Base-by-base conservation (phyloP, 2,329 filamentous ascomycete genomes). In the Penicillium sp. region DNA sequence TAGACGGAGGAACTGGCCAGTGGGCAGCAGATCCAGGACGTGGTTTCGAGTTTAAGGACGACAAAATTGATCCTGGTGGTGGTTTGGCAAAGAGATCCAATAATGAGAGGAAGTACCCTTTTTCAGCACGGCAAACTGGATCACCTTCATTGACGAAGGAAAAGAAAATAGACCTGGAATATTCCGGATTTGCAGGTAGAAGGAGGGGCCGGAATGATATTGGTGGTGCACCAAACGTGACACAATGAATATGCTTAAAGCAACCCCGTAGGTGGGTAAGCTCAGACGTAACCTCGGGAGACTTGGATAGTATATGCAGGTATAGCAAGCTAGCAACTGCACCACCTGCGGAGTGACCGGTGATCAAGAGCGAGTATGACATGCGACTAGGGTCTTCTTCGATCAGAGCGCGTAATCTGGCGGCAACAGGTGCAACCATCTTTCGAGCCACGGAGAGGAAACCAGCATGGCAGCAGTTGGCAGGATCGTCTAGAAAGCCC, bases 81-180 rank as follows among this genome's bases (percentile, higher is more conserved):
- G 90, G 84, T 0, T 82, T 80, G 1, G 86, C 82, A 55, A 91
- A 88, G 0, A 96, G 79, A 57, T 90, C 86, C 1, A 95, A 74
- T 10, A 96, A 78, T 33, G 85, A 90, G 60, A 83, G 84, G 16
- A 96, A 80, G 65, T 96, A 93, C 0, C 85, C 82, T 72, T 86
- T 89, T 68, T 96, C 91, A 0, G 90, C 90, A 27, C 91, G 79
- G 0, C 85, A 82, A 0, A 96, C 89, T 0, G 90, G 90, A 63
- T 96, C 92, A 3, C 91, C 91, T 71, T 96, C 91, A 68, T 96
- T 96, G 66, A 93, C 80, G 69, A 96, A 91, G 43, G 84, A 85
- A 52, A 91, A 82, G 70, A 96, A 96, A 5, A 93, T 70, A 56
- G 86, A 91, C 68, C 90, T 91, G 27, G 80, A 73, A 22, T 84